These are phyloP conservation scores for Aspergillus asperescens DNA, from an alignment of 495 filamentous ascomycete genomes.

Conservation along the genomic window DNA sequence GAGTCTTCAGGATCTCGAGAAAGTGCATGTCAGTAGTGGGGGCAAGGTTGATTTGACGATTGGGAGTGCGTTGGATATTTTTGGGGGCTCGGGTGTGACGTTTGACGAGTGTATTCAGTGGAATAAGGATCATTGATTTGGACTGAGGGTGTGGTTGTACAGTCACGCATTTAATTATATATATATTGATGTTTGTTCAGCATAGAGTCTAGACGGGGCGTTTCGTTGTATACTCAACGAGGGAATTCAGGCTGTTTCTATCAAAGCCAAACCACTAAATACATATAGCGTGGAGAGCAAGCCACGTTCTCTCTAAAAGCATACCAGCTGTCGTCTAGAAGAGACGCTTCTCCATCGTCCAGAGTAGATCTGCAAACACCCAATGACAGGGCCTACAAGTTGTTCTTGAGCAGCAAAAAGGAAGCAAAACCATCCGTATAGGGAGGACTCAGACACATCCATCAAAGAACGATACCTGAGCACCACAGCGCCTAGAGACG, in stretches of 20 bases:
- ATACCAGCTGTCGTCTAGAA: conserved; percentile 2
- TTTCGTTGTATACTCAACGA: background rate
- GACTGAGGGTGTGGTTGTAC: background rate
- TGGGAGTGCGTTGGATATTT: conserved; percentile 92
- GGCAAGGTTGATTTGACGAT: conserved; percentile 92
- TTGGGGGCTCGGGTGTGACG: conserved; percentile 78
- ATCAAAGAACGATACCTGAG: background rate
- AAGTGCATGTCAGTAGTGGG: conserved; percentile 67
- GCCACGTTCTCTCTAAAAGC: background rate
- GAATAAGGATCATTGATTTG: conserved; percentile 52
- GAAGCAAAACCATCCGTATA: background rate
- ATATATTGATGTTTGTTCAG: background rate
- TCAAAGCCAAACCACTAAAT: background rate
- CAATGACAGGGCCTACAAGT: background rate
- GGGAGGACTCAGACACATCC: background rate
- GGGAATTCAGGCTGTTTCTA: background rate
- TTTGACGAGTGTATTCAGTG: conserved; percentile 85
- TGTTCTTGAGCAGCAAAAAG: background rate
- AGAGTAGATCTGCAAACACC: background rate
- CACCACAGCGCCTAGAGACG: background rate
- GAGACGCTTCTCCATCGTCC: background rate
- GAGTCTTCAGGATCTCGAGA: conserved; percentile 69
- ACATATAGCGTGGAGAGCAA: conserved; percentile 1
- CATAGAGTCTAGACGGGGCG: background rate
- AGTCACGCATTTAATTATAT: background rate